phyloP scores from a whole-genome alignment of 108 stramenopile species.

The Chaetoceros tenuissimus region DNA sequence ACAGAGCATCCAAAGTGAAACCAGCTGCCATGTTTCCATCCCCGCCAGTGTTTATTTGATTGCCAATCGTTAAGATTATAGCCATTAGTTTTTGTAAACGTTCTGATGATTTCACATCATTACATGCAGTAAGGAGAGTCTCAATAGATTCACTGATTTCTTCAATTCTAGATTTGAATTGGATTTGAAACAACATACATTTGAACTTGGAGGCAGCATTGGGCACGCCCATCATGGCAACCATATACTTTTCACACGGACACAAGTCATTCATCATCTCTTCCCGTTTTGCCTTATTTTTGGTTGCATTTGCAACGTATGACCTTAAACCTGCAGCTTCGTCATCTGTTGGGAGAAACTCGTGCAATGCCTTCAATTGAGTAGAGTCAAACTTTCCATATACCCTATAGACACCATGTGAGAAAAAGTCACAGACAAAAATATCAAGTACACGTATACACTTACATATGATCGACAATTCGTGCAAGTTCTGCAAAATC shows the following conservation, averaged over 20 bases:
- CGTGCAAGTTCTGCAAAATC: slow-evolving; percentile 55
- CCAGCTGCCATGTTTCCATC: slow-evolving; percentile 76
- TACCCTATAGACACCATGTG: slow-evolving; percentile 31
- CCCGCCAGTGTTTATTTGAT: slow-evolving; percentile 87
- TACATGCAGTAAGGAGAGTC: slow-evolving; percentile 66
- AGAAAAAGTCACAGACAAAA: slow-evolving; percentile 1
- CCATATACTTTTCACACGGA: slow-evolving; percentile 78
- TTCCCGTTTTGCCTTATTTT: slow-evolving; percentile 26
- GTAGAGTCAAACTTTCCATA: slow-evolving; percentile 58
- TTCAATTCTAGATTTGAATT: slow-evolving; percentile 59
- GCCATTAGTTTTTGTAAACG: slow-evolving; percentile 80
- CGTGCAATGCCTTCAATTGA: slow-evolving; percentile 65
- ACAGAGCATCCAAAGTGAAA: slow-evolving; percentile 88
- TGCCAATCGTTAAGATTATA: slow-evolving; percentile 85
- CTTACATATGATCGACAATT: slow-evolving; percentile 70
- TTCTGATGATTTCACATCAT: slow-evolving; percentile 62
- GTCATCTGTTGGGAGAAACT: slow-evolving; percentile 67
- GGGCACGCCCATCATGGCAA: slow-evolving; percentile 58
- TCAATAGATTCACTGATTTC: slow-evolving; percentile 51
- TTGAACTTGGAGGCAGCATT: slow-evolving; percentile 63
- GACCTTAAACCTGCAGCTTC: slow-evolving; percentile 44
- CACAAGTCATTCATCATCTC: slow-evolving; percentile 51
- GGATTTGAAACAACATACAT: slow-evolving; percentile 72
- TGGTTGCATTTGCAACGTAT: slow-evolving; percentile 51
- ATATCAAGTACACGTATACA: slow-evolving; percentile 2